A percentile compares a stretch with the other conserved stretches of the same genome.
These are phyloP conservation scores for Trametes hirsuta DNA, from an alignment of 1,284 basidiomycete species.

Conservation along the genomic window DNA sequence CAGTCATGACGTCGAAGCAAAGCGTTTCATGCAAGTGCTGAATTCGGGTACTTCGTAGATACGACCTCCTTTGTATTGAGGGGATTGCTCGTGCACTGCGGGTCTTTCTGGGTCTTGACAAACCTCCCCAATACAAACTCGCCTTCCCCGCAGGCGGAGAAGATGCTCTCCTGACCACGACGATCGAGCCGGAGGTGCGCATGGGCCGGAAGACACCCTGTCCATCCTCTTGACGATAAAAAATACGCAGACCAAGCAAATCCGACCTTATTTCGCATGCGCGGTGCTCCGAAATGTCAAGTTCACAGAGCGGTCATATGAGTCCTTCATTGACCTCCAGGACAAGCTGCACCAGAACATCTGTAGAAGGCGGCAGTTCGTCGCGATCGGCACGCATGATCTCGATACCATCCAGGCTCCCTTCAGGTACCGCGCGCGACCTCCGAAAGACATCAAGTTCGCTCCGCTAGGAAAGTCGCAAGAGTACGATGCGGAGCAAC, in stretches of 20 bases:
- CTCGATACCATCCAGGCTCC: slow-evolving; percentile 87
- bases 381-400: slow-evolving; percentile 98
- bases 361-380: slow-evolving; percentile 87
- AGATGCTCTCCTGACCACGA: slow-evolving; percentile 66
- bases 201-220: not conserved
- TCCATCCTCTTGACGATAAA: not conserved
- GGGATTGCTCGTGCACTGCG: slow-evolving; percentile 90
- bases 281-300: slow-evolving; percentile 90
- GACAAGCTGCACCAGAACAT: slow-evolving; percentile 99
- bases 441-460: slow-evolving; percentile 92
- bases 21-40: not conserved
- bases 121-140: slow-evolving; percentile 75
- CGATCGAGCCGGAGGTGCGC: slow-evolving; percentile 71
- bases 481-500: slow-evolving; percentile 78
- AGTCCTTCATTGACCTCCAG: slow-evolving; percentile 97
- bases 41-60: slow-evolving; percentile 53
- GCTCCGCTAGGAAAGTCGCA: slow-evolving; percentile 81
- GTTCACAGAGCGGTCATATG: slow-evolving; percentile 90
- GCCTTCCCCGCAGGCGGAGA: slow-evolving; percentile 70
- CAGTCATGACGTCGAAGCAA: slow-evolving; percentile 17
- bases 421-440: slow-evolving; percentile 90
- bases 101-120: slow-evolving; percentile 80
- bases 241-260: slow-evolving; percentile 64
- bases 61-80: slow-evolving; percentile 97
- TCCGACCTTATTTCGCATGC: slow-evolving; percentile 91